Base-by-base conservation (phyloP, 2,329 filamentous ascomycete species). In the Alternaria sp. region DNA sequence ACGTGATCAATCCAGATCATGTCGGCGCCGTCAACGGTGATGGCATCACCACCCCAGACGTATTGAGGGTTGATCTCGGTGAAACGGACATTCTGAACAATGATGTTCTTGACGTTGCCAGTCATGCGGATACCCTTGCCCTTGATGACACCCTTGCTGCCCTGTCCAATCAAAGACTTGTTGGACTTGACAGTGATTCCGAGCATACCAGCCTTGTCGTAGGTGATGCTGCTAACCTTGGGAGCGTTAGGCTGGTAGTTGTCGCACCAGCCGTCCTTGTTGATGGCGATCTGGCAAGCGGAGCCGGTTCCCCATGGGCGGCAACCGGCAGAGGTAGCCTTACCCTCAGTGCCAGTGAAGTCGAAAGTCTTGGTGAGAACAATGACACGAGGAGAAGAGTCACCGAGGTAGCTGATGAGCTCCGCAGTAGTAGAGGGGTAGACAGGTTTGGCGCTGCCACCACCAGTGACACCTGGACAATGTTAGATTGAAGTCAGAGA, bases 351-450 rank as follows among this genome's bases (percentile, higher is more conserved):
- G 38, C 81, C 82, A 32, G 79, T 83, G 80, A 87, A 88, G 78
- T 87, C 83, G 70, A 84, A 84, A 47, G 74, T 74, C 68, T 86
- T 85, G 71, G 82, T 81, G 28, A 89, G 79, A 55, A 89, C 81
- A 67, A 90, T 89, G 61, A 85, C 83, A 24, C 86, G 83, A 12
- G 87, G 68, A 20, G 79, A 73, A 55, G 75, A 77, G 73, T 88
- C 86, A 8, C 81, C 80, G 5, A 90, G 83, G 78, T 88, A 89
- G 39, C 79, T 82, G 73, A 85, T 83, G 47, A 89, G 83, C 82
- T 90, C 81, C 24, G 78, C 81, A 42, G 59, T 72, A 22, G 66
- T 67, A 18, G 59, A 55, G 11, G 69, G 69, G 59, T 72, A 70
- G 38, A 72, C 69, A 5, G 69, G 68, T 3, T 62, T 48, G 18